These are phyloP conservation scores for Daldinia decipiens DNA, from an alignment of 495 filamentous ascomycete genomes.

Conservation along the genomic window DNA sequence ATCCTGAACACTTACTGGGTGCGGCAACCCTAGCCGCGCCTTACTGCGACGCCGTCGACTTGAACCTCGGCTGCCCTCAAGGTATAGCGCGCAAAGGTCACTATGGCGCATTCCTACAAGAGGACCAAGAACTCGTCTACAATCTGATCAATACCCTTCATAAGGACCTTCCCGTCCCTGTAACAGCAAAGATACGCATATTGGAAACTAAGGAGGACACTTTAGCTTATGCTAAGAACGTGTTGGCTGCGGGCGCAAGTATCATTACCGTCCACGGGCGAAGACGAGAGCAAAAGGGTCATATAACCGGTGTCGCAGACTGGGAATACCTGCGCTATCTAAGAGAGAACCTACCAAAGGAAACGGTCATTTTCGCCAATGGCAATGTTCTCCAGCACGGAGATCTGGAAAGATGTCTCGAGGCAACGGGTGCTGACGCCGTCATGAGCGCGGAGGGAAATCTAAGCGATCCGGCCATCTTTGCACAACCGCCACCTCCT, in stretches of 20 bases:
- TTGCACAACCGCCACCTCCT: slow-evolving; percentile 70
- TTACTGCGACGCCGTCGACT: slow-evolving; percentile 92
- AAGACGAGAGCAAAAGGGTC: slow-evolving; percentile 90
- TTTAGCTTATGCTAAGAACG: slow-evolving; percentile 87
- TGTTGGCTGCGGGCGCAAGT: slow-evolving; percentile 88
- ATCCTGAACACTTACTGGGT: slow-evolving; percentile 76
- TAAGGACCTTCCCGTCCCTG: slow-evolving; percentile 74
- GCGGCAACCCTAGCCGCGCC: slow-evolving; percentile 81
- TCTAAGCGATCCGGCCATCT: slow-evolving; percentile 88
- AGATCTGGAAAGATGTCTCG: slow-evolving; percentile 82
- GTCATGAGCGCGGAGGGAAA: slow-evolving; percentile 98
- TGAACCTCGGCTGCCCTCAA: slow-evolving; percentile 98
- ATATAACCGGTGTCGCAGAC: slow-evolving; percentile 93
- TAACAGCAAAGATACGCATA: slow-evolving; percentile 95
- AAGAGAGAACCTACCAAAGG: slow-evolving; percentile 81
- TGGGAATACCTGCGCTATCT: slow-evolving; percentile 86
- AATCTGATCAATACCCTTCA: slow-evolving; percentile 82
- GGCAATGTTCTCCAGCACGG: slow-evolving; percentile 88
- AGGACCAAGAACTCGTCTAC: slow-evolving; percentile 86
- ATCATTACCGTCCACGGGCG: slow-evolving; percentile 94
- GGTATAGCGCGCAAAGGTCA: slow-evolving; percentile 90
- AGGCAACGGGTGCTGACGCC: slow-evolving; percentile 87
- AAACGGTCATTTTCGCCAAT: slow-evolving; percentile 96
- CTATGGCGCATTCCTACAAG: slow-evolving; percentile 95
- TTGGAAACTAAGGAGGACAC: slow-evolving; percentile 87